These are phyloP conservation scores for Eucalyptus curtisii DNA, from an alignment of 345 rosid genomes.

Conservation along the genomic window DNA sequence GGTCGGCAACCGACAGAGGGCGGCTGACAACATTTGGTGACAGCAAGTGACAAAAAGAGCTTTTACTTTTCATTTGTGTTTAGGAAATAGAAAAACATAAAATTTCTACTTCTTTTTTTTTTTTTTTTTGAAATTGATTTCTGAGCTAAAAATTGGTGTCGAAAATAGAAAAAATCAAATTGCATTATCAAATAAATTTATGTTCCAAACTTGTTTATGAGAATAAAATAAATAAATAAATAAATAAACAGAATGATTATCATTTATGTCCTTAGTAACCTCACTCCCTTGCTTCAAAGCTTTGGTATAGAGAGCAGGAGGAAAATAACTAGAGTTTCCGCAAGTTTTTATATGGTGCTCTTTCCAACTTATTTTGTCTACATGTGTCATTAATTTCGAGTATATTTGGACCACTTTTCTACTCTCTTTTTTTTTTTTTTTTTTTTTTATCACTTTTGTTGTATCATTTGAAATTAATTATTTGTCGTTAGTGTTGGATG, in stretches of 20 bases:
- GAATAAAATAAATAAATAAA: neutral
- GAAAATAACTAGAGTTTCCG: neutral
- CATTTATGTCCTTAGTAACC: neutral
- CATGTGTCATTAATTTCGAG: neutral
- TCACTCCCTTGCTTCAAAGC: neutral
- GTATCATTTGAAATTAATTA: neutral
- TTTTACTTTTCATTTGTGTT: no score
- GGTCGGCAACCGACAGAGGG: fast-evolving
- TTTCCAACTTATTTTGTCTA: neutral
- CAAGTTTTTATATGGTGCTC: neutral
- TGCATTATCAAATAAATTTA: no score
- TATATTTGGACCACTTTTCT: neutral
- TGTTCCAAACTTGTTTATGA: neutral
- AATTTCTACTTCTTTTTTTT: no score
- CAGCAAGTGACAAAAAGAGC: no score
- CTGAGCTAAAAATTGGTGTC: no score
- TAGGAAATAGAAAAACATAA: no score
- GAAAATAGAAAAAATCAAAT: no score
- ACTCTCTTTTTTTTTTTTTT: no score
- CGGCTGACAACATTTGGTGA: no score
- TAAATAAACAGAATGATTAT: no score
- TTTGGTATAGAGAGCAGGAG: neutral
- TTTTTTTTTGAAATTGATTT: no score
- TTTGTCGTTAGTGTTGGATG: neutral
- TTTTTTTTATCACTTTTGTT: no score